Base-by-base conservation (phyloP, 2,329 filamentous ascomycete genomes). In the Keithomyces neogunnii region DNA sequence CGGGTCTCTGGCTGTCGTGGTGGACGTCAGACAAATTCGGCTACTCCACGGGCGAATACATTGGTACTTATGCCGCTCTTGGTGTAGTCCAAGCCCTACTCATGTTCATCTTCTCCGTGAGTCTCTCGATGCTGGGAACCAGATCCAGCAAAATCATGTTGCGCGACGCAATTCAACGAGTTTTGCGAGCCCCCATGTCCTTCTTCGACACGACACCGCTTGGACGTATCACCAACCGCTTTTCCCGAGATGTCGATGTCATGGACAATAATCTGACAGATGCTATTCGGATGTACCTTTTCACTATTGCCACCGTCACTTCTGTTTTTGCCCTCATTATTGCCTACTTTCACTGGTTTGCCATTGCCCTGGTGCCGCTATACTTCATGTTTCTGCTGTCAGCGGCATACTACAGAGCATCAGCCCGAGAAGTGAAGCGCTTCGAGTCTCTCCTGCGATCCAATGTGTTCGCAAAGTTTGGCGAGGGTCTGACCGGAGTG, bases 181-280 rank as follows among this genome's bases (percentile, higher is more conserved):
- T 93, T 1, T 70, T 85, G n/a, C 75, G 82, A 30, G 82, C 82
- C 3, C 82, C 82, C n/a, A 84, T 85, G 89, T 86, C 88, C 4
- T 97, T 97, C 72, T 97, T 97, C 70, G 93, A 99, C 62, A 97
- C 93, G 0, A 97, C 93, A 1, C 93, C 93, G 0, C 78, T 97
- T 1, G 93, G 93, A 26, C 86, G 92, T 38, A 96, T 97, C 66
- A 96, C 90, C 28, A 97, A 97, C 66, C 88, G 93, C 13, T 97
- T 97, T 70, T 95, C 89, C 33, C 86, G 92, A 59, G 93, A 99
- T 62, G 88, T 97, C 40, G 89, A 96, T 62, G 89, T 93, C 51
- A 95, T 97, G 89, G 93, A 97, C 70, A 96, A 96, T 66, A 89
- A 84, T 52, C 72, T 96, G 43, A 86, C 86, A 0, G 92, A 96